Conservation (phyloP, 441 rosid genomes). For the Melastoma candidum region DNA sequence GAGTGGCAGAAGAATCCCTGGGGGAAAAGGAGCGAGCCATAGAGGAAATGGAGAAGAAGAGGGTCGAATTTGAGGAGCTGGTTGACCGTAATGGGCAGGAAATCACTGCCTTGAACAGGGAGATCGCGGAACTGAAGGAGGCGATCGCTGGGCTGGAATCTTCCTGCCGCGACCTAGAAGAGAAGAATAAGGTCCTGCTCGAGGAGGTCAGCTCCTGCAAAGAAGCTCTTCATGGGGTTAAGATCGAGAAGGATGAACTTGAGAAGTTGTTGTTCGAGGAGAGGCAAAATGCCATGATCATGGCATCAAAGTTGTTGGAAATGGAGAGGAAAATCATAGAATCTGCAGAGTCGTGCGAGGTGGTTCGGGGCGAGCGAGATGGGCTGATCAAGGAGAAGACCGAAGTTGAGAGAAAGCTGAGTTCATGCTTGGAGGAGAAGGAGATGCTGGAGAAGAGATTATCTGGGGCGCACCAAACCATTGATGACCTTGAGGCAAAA, state of each 20-base stretch:
- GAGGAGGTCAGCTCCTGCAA: constrained; percentile 24
- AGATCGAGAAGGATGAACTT: constrained; percentile 31
- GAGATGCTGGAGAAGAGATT: constrained; percentile 27
- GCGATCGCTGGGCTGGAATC: constrained; percentile 22
- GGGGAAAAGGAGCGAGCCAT: constrained; percentile 18
- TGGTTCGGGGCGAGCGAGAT: constrained; percentile 21
- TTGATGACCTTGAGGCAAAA: constrained; percentile 29
- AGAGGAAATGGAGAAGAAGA: constrained; percentile 14
- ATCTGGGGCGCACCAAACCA: constrained; percentile 23
- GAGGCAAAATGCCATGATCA: constrained; percentile 1
- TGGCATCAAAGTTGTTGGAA: not conserved
- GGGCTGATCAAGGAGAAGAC: constrained; percentile 20
- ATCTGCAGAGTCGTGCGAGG: constrained; percentile 19
- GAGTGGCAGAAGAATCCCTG: constrained; percentile 16
- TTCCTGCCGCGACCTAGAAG: constrained; percentile 21
- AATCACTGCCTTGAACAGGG: constrained; percentile 26
- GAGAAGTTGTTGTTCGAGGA: constrained; percentile 6
- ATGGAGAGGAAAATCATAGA: constrained; percentile 22
- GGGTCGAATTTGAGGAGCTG: constrained; percentile 39
- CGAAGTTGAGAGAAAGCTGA: constrained; percentile 20
- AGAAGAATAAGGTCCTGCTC: constrained; percentile 23
- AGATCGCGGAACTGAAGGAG: constrained; percentile 28
- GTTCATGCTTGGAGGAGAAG: constrained; percentile 27
- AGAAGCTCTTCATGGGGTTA: constrained; percentile 24
- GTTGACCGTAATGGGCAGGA: constrained; percentile 28